Conservation (phyloP, 2,329 filamentous ascomycete genomes). For the Clarireedia sp. region DNA sequence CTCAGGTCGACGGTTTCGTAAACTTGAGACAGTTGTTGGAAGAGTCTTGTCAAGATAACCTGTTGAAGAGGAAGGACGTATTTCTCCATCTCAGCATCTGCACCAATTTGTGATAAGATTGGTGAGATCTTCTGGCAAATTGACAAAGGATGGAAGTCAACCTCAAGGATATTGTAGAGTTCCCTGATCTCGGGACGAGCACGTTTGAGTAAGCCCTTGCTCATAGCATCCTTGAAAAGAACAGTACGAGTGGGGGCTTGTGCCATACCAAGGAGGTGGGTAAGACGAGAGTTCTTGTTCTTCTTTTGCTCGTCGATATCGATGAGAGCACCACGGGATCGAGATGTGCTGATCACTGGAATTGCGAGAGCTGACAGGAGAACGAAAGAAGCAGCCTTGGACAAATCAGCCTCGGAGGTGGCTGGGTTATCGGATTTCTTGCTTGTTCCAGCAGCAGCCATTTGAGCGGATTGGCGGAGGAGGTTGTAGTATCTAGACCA, state of each 20-base stretch:
- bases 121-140: conserved; percentile 99
- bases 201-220: conserved; percentile 88
- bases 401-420: conserved; percentile 80
- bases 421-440: conserved; percentile 92
- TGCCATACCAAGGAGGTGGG: conserved; percentile 89
- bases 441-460: conserved; percentile 76
- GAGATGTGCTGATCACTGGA: conserved; percentile 95
- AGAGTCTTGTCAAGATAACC: conserved; percentile 94
- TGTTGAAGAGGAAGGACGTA: conserved; percentile 95
- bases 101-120: conserved; percentile 86
- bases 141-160: conserved; percentile 96
- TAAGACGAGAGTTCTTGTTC: conserved; percentile 97
- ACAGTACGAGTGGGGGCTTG: conserved; percentile 80
- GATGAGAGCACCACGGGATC: conserved; percentile 89
- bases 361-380: conserved; percentile 93
- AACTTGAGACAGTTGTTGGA: conserved; percentile 97
- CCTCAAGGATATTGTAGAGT: conserved; percentile 96
- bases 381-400: conserved; percentile 92
- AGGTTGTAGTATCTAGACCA: conserved; percentile 98
- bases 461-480: conserved; percentile 78
- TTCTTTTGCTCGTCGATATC: conserved; percentile 96
- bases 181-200: conserved; percentile 91
- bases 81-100: conserved; percentile 92
- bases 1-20: conserved; percentile 95
- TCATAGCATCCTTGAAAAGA: conserved; percentile 91